These are phyloP conservation scores for Cynara cardunculus DNA, from an alignment of 129 eudicot genomes.

Conservation along the genomic window DNA sequence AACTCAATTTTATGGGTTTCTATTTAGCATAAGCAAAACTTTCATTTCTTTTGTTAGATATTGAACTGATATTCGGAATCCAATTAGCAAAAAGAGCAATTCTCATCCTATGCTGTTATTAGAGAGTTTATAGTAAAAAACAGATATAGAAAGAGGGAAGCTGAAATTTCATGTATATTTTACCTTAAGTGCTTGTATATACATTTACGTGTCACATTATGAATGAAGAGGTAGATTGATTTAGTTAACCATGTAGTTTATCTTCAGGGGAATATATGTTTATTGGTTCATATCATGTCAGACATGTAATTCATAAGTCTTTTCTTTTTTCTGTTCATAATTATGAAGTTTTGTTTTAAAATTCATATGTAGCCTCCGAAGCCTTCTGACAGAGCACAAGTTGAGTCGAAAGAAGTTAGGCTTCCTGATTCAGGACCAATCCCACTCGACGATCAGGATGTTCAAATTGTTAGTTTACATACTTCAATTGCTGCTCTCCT, in stretches of 20 bases:
- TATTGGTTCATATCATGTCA: neutral
- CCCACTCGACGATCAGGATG: constrained; percentile 96
- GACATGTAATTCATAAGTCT: neutral
- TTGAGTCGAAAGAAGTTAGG: constrained; percentile 86
- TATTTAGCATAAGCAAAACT: neutral
- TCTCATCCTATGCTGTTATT: neutral
- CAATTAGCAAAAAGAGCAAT: neutral
- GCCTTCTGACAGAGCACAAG: constrained; percentile 83
- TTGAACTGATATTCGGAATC: neutral
- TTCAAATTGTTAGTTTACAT: constrained; percentile 71
- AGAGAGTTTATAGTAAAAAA: neutral
- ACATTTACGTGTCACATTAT: neutral
- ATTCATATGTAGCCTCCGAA: constrained; percentile 66
- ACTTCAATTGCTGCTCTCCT: constrained; percentile 7
- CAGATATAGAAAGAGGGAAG: constrained; percentile 2
- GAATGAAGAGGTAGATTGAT: neutral
- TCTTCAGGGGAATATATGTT: constrained; percentile 11
- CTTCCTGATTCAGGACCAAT: constrained; percentile 79
- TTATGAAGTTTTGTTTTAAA: neutral
- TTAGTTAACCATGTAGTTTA: neutral
- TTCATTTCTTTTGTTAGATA: neutral
- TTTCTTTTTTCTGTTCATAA: neutral
- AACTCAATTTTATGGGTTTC: neutral
- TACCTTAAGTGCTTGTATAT: neutral
- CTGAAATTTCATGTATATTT: neutral